Evolutionary conservation across 2,329 filamentous ascomycete genomes (phyloP).

Genomic region (Stachybotrys chartarum): DNA sequence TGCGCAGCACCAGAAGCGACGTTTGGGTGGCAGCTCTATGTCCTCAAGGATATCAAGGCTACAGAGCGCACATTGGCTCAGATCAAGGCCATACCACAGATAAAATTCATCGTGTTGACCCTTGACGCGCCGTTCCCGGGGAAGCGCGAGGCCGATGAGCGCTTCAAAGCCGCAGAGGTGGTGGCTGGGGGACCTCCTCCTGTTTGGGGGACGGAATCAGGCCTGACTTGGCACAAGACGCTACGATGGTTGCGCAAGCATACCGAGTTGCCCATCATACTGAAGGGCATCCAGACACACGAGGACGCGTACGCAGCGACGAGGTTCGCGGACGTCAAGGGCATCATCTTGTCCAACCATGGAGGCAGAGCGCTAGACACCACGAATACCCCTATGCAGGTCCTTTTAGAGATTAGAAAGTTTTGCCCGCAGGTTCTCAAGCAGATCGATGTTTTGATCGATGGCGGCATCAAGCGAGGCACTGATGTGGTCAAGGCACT

Average conservation of each 20-base stretch:
- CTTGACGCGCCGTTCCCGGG: conserved; percentile 51
- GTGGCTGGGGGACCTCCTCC: conserved; percentile 47
- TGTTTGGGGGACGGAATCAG: conserved; percentile 43
- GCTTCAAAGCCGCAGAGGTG: conserved; percentile 40
- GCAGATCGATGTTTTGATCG: conserved; percentile 41
- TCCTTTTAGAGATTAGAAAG: conserved; percentile 54
- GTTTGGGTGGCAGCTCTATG: conserved; percentile 58
- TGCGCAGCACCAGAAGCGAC: conserved; percentile 17
- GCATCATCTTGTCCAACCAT: conserved; percentile 63
- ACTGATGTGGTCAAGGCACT: not conserved
- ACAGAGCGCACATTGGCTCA: conserved; percentile 24
- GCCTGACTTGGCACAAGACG: conserved; percentile 53
- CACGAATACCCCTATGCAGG: conserved; percentile 46
- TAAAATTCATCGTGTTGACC: conserved; percentile 51
- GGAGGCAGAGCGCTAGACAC: conserved; percentile 51
- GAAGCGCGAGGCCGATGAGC: conserved; percentile 41
- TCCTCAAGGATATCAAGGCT: conserved; percentile 47
- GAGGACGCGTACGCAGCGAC: conserved; percentile 54
- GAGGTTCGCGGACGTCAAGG: conserved; percentile 50
- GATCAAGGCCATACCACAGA: conserved; percentile 65
- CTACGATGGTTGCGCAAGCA: conserved; percentile 32
- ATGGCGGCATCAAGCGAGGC: not conserved
- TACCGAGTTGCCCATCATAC: conserved; percentile 49
- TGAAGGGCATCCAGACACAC: conserved; percentile 65
- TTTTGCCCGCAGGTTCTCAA: conserved; percentile 53